Conservation (phyloP, 306 rosid genomes). For the Cyamopsis tetragonoloba region DNA sequence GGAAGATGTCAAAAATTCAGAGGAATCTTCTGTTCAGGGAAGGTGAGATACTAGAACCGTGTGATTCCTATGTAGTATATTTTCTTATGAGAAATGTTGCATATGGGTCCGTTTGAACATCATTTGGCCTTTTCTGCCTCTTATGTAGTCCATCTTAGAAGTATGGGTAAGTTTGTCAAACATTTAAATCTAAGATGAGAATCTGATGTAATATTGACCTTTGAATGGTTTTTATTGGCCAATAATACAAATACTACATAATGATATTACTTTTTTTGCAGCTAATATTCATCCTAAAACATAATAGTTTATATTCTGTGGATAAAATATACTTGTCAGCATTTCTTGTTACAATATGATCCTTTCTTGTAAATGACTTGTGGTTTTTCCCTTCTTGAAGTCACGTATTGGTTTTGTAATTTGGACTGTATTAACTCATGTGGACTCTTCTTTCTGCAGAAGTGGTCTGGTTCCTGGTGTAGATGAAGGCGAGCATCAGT, state of each 20-base stretch:
- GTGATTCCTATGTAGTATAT: background rate
- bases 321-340: conserved; percentile 7
- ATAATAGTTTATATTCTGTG: background rate
- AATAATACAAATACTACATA: background rate
- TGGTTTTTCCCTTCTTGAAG: conserved; percentile 9
- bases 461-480: conserved; percentile 22
- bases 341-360: conserved; percentile 9
- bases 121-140: background rate
- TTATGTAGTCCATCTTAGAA: conserved; percentile 5
- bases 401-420: background rate
- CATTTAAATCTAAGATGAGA: background rate
- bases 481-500: conserved; percentile 18
- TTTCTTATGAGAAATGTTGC: conserved; percentile 5
- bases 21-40: conserved; percentile 27
- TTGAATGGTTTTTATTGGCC: background rate
- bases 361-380: conserved; percentile 6
- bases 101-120: background rate
- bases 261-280: conserved; percentile 6
- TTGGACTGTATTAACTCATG: background rate
- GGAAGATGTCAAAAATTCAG: conserved; percentile 35
- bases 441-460: conserved; percentile 33
- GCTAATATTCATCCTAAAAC: conserved; percentile 7
- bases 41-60: conserved; percentile 32
- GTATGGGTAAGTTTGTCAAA: background rate
- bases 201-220: background rate